These are phyloP conservation scores for Thinopyrum elongatum DNA, from an alignment of 176 grass and related monocot species.

Conservation along the genomic window DNA sequence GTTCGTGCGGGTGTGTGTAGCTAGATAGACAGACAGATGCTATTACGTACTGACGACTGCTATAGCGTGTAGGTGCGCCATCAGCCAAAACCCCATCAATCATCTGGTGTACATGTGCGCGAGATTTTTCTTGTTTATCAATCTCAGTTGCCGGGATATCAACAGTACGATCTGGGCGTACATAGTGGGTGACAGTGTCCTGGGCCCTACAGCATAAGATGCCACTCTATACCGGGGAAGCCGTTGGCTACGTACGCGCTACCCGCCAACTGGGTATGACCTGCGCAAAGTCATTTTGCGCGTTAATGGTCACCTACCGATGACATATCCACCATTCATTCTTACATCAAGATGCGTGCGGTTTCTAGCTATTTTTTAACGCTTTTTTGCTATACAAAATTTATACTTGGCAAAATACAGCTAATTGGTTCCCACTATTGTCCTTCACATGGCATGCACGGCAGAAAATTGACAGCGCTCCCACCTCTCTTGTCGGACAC, in stretches of 20 bases:
- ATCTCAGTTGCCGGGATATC: not conserved
- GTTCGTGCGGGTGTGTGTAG: not conserved
- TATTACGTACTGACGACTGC: not conserved
- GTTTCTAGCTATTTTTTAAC: too few species aligned
- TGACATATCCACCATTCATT: too few species aligned
- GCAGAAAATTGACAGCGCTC: too few species aligned
- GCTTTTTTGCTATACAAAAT: too few species aligned
- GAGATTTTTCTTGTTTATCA: not conserved
- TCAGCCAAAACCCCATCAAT: not conserved
- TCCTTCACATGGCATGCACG: too few species aligned
- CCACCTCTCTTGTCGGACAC: too few species aligned
- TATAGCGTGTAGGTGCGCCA: not conserved
- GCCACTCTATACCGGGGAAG: not conserved
- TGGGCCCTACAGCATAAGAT: not conserved
- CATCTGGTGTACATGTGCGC: conserved; percentile 11
- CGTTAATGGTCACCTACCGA: too few species aligned
- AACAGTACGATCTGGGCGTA: not conserved
- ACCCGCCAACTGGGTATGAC: not conserved
- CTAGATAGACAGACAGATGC: not conserved
- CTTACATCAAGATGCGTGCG: too few species aligned
- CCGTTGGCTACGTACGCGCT: not conserved
- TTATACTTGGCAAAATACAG: too few species aligned
- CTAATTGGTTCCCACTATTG: too few species aligned
- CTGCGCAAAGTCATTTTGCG: too few species aligned
- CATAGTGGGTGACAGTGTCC: not conserved